Conservation (phyloP, 345 rosid species). For the Pistacia vera region DNA sequence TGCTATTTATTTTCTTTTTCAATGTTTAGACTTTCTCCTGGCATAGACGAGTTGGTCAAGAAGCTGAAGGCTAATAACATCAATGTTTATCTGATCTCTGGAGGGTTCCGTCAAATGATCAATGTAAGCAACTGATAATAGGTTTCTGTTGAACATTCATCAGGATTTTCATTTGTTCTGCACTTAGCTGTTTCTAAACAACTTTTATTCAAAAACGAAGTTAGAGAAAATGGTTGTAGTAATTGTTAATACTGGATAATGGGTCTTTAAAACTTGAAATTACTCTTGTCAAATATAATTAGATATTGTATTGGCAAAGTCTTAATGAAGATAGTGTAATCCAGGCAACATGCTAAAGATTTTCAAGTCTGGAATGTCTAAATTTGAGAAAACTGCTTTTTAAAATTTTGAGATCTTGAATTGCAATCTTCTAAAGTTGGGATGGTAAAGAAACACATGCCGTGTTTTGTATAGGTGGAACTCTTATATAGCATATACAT, state of each 20-base stretch:
- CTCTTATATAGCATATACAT: background rate
- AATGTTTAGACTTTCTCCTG: conserved; percentile 73
- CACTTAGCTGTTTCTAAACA: background rate
- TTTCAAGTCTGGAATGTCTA: background rate
- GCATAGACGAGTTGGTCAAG: conserved; percentile 75
- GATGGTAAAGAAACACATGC: background rate
- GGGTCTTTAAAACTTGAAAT: too few species aligned
- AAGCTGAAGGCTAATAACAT: conserved; percentile 68
- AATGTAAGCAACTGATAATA: conserved; percentile 51
- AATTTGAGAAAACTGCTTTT: background rate
- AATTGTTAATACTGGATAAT: too few species aligned
- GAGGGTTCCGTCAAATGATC: conserved; percentile 98
- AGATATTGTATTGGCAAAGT: background rate
- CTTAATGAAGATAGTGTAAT: background rate
- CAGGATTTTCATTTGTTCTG: background rate
- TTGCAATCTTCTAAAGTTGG: background rate
- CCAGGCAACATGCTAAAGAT: background rate
- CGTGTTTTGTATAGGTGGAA: background rate
- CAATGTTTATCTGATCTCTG: conserved; percentile 80
- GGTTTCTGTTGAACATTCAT: background rate
- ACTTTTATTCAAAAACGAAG: too few species aligned
- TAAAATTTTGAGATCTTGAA: background rate
- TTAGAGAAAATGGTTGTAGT: too few species aligned
- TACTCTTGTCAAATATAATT: background rate
- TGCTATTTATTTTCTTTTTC: background rate